Base-by-base conservation (phyloP, 108 stramenopile species). In the Stephanodiscus minutulus region DNA sequence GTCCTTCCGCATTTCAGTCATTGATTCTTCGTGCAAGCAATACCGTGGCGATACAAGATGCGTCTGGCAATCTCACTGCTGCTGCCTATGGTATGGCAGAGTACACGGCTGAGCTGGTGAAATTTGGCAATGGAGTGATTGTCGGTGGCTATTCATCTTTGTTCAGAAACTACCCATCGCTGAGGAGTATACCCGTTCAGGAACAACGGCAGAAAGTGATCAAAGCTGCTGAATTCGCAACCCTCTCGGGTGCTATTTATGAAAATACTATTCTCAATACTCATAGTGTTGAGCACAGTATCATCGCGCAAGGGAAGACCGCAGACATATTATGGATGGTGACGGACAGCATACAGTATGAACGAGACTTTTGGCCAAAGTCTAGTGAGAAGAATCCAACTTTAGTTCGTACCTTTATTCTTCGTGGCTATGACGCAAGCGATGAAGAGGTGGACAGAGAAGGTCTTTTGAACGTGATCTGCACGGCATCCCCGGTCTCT, bases 371-470 rank as follows among this genome's bases (percentile, higher is more conserved):
- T 41, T 24, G 25, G 44, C 20, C 67, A 35, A 44, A 73, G 11
- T 49, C 60, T 18, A 65, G 41, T 12, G 25, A 50, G 18, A 33
- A 36, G 67, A 43, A 71, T 48, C 58, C 73, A 60, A 44, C 27
- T 43, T 58, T 86, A 24, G 79, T 87, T 9, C 73, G 92, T 43
- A 90, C 92, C 8, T 85, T 95, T 58, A 86, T 87, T 9, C 61
- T 96, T 58, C 89, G 91, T 8, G 94, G 94, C 36, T 96, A 89
- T 81, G 94, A 96, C 84, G 94, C 94, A 17, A 87, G 85, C 9
- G 94, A 96, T 68, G 91, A 89, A 21, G 61, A 68, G 6, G 91
- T 93, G 9, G 91, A 96, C 67, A 77, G 91, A 25, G 86, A 86
- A 72, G 62, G 62, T 2, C 71, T 96, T 11, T 62, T 96, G 52